phyloP scores from a whole-genome alignment of 352 stramenopile genomes.

The Aphanomyces euteiches region DNA sequence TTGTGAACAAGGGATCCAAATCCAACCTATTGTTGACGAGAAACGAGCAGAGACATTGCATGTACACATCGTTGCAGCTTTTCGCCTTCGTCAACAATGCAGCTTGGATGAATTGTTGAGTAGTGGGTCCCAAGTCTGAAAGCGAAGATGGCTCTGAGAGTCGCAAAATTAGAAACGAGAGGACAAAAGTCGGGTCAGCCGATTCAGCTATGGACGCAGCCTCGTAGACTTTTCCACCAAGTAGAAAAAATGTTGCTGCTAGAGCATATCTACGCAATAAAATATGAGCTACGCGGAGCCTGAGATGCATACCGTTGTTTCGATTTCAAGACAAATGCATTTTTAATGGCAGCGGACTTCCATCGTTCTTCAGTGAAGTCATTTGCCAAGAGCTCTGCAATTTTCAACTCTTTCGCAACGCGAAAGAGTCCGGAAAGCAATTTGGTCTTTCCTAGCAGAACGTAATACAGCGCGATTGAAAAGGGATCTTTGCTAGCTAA shows the following conservation, averaged over 20 bases:
- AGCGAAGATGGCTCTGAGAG: constrained; percentile 46
- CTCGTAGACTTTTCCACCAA: constrained; percentile 73
- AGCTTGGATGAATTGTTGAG: constrained; percentile 47
- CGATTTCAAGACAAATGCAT: constrained; percentile 83
- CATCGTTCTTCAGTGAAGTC: constrained; percentile 78
- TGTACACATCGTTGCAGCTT: constrained; percentile 64
- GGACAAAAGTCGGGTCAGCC: constrained; percentile 63
- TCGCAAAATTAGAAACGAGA: constrained; percentile 76
- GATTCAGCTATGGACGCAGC: constrained; percentile 70
- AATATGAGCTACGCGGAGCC: neutral
- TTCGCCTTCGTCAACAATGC: constrained; percentile 49
- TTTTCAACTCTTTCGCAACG: constrained; percentile 72
- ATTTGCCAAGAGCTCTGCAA: constrained; percentile 72
- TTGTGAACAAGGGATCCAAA: constrained; percentile 49
- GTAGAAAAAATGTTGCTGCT: constrained; percentile 77
- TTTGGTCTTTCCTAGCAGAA: constrained; percentile 79
- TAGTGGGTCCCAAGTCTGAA: neutral
- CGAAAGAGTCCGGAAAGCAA: constrained; percentile 81
- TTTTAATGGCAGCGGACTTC: constrained; percentile 88
- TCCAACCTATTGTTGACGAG: constrained; percentile 46
- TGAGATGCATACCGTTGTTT: constrained; percentile 61
- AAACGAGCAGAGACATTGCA: constrained; percentile 71
- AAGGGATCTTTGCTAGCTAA: constrained; percentile 70
- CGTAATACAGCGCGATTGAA: constrained; percentile 79
- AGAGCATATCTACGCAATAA: constrained; percentile 36